Conservation (phyloP, 352 stramenopile genomes). For the Aphanomyces cochlioides region DNA sequence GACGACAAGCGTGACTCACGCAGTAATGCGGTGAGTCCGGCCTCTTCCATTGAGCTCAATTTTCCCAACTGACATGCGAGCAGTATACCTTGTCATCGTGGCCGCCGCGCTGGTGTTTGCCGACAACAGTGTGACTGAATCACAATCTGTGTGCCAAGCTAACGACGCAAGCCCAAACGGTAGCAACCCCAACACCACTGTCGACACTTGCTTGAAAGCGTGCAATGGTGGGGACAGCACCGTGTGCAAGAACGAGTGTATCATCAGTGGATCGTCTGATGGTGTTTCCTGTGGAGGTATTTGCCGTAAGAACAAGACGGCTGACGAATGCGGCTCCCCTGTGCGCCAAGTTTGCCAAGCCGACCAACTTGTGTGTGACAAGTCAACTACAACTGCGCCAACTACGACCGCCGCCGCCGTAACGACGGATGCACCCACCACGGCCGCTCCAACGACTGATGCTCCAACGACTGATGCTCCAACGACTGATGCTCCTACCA, state of each 20-base stretch:
- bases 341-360: constrained; percentile 24
- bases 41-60: not conserved
- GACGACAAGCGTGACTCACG: not conserved
- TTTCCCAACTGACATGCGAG: constrained; percentile 21
- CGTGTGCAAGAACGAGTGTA: constrained; percentile 6
- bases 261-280: not conserved
- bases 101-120: not conserved
- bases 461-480: not conserved
- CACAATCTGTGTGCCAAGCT: not conserved
- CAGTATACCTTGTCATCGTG: constrained; percentile 12
- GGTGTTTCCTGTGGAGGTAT: constrained; percentile 12
- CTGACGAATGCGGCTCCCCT: constrained; percentile 19
- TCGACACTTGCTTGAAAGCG: constrained; percentile 12
- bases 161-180: constrained; percentile 4
- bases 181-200: not conserved
- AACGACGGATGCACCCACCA: constrained; percentile 4
- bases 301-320: constrained; percentile 25
- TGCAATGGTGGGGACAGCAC: constrained; percentile 1
- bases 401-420: not conserved
- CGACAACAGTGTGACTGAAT: not conserved
- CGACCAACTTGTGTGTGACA: constrained; percentile 22
- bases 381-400: constrained; percentile 8
- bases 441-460: not conserved
- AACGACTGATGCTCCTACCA: not conserved
- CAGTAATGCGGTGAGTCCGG: not conserved